Evolutionary conservation across 2,329 filamentous ascomycete genomes (phyloP), one percentile per base, ranked within the genome.

Genomic region (Rhexocercosporidium sp.): DNA sequence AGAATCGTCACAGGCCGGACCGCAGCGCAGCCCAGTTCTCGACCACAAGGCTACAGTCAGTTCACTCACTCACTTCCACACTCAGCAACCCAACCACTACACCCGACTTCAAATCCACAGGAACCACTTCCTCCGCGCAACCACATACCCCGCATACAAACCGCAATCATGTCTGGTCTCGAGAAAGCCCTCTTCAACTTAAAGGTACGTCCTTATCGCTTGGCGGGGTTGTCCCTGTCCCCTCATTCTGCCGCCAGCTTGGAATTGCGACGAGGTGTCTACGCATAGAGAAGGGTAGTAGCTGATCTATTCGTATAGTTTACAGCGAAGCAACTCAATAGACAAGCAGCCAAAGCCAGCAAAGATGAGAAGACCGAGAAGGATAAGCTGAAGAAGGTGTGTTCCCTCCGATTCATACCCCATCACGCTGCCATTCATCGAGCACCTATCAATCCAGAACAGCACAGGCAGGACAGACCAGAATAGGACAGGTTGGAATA

Each of bases 181-280:
- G 86, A 88, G 76, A 88, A 88, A 75, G 85, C 86, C 27, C 82
- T 88, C 47, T 87, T 88, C 79, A 88, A 88, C 76, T 81, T 88
- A 68, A 88, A 88, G 81, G 86, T 86, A 67, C 51, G 77, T 68
- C 59, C 68, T 69, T 69, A 66, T 72, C 69, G 67, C 47, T 29
- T 31, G 22, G 66, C 47, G 62, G 66, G 62, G 65, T 64, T n/a
- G 29, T 25, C 44, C 6, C 37, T 44, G 12, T 39, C 27, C 29
- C 20, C 18, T 31, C 39, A 25, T 7, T 54, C 53, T 5, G 8
- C 34, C 9, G 34, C n/a, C n/a, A 37, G 34, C 2, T 31, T 16
- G 34, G 4, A 34, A 18, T 47, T 25, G 49, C 49, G 31, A 44
- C 47, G 20, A 44, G 47, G 12, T n/a, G 37, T n/a, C 14, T 20